Base-by-base conservation (phyloP, 257 asterid species). In the Striga asiatica region DNA sequence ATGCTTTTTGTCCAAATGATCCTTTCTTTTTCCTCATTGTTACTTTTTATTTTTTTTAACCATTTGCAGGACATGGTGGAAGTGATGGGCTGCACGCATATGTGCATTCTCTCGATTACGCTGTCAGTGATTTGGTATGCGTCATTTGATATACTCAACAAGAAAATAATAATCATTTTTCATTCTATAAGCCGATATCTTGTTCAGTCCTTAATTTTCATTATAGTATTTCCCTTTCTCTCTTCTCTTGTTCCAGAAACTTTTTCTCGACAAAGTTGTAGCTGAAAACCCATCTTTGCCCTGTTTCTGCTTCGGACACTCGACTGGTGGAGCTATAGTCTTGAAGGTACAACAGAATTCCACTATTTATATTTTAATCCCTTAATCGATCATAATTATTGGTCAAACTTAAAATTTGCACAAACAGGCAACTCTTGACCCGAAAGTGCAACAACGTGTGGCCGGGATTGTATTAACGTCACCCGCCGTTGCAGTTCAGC, bases 41-140 rank as follows among this genome's bases (percentile, higher is more conserved):
- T 29, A 5, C 35, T 13, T 13, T 13, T 6, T 41, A 11, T 37
- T 37, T 10, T 11, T 35, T 9, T 34, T 8, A 7, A 10, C 8
- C 32, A 32, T 42, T 60, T 27, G 41, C 74, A 86, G 98, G 98
- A 49, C 98, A 89, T 23, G 98, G 98, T 23, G 96, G 98, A 62
- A 89, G 98, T 47, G 96, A 86, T 54, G 96, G 95, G 25, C 78
- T 89, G 24, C 98, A 89, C 31, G 98, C 94, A 9, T 89, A 83
- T 50, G 95, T 89, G 48, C 95, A 68, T 66, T 86, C 94, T 34
- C 87, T 86, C 5, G 95, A 83, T 64, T 67, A 74, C 70, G 92
- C 96, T 23, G 92, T 89, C 37, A 58, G 45, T 54, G 98, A 89
- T 53, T 42, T 59, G 94, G 98, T 86, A 72, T 42, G 67, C 5